Conservation (phyloP, 257 asterid species). For the Penstemon davidsonii region DNA sequence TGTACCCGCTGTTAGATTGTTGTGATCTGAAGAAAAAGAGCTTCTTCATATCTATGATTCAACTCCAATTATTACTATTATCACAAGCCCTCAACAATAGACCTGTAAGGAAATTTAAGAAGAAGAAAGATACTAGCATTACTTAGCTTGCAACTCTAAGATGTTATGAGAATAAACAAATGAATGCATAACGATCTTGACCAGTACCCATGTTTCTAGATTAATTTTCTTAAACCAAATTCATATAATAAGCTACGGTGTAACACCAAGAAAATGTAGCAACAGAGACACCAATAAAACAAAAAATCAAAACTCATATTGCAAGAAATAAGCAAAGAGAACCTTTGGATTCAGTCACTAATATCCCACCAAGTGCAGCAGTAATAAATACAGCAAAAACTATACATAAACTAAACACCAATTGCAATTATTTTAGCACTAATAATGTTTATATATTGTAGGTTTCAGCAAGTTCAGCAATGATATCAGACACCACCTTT, state of each 20-base stretch:
- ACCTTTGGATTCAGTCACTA: slow-evolving; percentile 23
- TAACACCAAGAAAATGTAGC: slow-evolving; percentile 5
- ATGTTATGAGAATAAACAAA: slow-evolving; percentile 20
- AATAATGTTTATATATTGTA: slow-evolving; percentile 22
- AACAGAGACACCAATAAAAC: neutral
- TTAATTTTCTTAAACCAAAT: slow-evolving; percentile 12
- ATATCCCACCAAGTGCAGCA: slow-evolving; percentile 23
- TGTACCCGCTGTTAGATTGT: slow-evolving; percentile 41
- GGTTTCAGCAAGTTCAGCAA: slow-evolving; percentile 40
- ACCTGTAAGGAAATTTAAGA: slow-evolving; percentile 27
- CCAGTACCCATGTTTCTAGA: slow-evolving; percentile 18
- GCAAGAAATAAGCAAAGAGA: slow-evolving; percentile 16
- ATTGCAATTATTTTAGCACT: slow-evolving; percentile 27
- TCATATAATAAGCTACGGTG: slow-evolving; percentile 3
- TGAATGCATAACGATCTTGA: slow-evolving; percentile 15
- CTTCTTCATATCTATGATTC: slow-evolving; percentile 72
- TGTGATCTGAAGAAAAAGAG: slow-evolving; percentile 81
- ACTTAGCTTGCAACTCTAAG: slow-evolving; percentile 18
- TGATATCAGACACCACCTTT: slow-evolving; percentile 45
- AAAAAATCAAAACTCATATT: slow-evolving; percentile 1
- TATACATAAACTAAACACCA: slow-evolving; percentile 19
- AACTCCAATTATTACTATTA: slow-evolving; percentile 31
- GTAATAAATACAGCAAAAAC: slow-evolving; percentile 21
- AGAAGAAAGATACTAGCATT: neutral
- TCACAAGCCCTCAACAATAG: slow-evolving; percentile 28